Conservation (phyloP, 2,329 filamentous ascomycete species). For the Xylaria sp. region DNA sequence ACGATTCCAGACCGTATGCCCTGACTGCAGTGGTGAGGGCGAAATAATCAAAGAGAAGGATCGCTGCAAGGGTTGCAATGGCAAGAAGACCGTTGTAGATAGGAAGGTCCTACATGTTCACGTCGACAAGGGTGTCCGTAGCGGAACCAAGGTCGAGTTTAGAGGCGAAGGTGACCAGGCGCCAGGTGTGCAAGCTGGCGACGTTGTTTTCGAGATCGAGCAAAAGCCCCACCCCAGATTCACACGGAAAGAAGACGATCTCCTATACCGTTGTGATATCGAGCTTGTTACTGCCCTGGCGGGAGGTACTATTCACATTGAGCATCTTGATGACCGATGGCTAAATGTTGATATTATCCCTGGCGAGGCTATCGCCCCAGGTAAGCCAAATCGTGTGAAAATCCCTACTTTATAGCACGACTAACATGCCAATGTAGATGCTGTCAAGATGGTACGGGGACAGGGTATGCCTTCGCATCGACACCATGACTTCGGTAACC, state of each 20-base stretch:
- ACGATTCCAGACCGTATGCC: constrained; percentile 98
- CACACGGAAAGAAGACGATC: constrained; percentile 93
- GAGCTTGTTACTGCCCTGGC: constrained; percentile 94
- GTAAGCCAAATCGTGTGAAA: constrained; percentile 58
- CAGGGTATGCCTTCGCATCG: constrained; percentile 97
- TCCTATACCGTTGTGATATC: constrained; percentile 94
- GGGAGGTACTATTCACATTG: constrained; percentile 87
- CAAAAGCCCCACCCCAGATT: constrained; percentile 98
- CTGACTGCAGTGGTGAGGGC: constrained; percentile 96
- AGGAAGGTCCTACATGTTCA: constrained; percentile 98
- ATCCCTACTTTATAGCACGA: neutral
- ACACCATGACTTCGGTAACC: constrained; percentile 93
- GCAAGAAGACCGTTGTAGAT: constrained; percentile 98
- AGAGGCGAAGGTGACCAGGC: constrained; percentile 95
- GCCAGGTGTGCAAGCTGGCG: constrained; percentile 89
- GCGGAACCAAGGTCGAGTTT: constrained; percentile 96
- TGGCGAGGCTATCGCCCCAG: constrained; percentile 91
- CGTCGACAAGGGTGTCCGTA: constrained; percentile 92
- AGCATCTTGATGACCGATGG: constrained; percentile 98
- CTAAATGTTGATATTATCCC: constrained; percentile 90
- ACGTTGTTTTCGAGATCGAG: constrained; percentile 98
- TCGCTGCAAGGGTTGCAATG: constrained; percentile 92
- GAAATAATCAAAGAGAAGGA: constrained; percentile 97
- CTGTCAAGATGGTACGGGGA: constrained; percentile 91
- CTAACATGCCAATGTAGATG: constrained; percentile 59